Percentiles rank a stretch among this genome's conserved stretches.
Conservation (phyloP, 495 filamentous ascomycete genomes). For the Talaromyces borbonicus region DNA sequence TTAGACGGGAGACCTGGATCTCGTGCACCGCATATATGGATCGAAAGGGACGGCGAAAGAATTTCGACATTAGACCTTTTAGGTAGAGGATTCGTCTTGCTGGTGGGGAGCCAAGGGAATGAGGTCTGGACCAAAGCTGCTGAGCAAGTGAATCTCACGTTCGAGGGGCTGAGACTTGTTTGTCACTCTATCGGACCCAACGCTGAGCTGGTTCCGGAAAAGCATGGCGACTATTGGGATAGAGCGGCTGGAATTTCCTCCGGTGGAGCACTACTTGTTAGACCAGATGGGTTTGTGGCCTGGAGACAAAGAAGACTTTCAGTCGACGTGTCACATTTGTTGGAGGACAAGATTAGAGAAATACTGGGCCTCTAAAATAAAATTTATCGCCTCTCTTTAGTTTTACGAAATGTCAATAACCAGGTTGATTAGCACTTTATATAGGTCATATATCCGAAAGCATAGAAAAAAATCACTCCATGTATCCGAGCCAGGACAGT, state of each 20-base stretch:
- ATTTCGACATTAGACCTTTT: slow-evolving; percentile 14
- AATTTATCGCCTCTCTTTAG: too few species aligned
- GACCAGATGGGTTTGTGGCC: slow-evolving; percentile 24
- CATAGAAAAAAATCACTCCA: too few species aligned
- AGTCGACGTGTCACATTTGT: not conserved
- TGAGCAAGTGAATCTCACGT: not conserved
- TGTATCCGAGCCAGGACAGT: too few species aligned
- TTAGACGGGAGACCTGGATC: slow-evolving; percentile 15
- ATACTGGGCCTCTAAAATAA: not conserved
- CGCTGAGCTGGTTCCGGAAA: slow-evolving; percentile 3
- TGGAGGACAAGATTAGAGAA: not conserved
- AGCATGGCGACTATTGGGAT: slow-evolving; percentile 3
- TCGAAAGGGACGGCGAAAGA: slow-evolving; percentile 7
- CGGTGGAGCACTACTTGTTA: slow-evolving; percentile 16
- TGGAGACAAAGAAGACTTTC: slow-evolving; percentile 14
- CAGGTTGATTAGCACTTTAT: too few species aligned
- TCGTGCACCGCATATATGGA: slow-evolving; percentile 19
- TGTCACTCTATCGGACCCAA: slow-evolving; percentile 9
- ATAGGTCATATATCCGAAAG: too few species aligned
- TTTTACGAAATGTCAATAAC: too few species aligned
- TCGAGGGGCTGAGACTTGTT: slow-evolving; percentile 3
- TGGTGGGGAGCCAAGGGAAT: slow-evolving; percentile 11
- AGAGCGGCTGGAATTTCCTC: slow-evolving; percentile 11
- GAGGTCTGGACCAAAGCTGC: slow-evolving; percentile 6
- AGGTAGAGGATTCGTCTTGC: slow-evolving; percentile 12